Evolutionary conservation across 192 early-diverging fungal genomes (phyloP), one percentile per base, ranked within the genome.

Genomic region (Diversispora epigaea): DNA sequence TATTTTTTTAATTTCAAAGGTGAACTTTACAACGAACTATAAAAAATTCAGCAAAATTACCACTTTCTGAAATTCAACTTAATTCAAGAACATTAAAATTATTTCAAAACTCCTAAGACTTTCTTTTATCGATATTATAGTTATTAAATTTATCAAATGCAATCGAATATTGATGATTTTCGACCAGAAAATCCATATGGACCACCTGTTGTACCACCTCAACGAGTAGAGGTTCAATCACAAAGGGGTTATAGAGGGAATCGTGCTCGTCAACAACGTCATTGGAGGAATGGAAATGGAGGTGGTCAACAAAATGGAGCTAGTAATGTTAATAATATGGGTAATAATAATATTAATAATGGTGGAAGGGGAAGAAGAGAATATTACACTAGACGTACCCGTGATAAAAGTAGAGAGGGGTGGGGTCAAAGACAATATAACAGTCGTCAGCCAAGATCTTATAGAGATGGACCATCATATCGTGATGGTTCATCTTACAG

Each of bases 161-260:
- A 60, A 60, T 10, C 61, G 8, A 63, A 63, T 19, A 68, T 71
- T 49, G 55, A 71, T 40, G 45, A 40, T 22, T 71, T 71, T 40
- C 17, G 69, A 21, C 69, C 69, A n/a, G 69, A 71, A 56, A 71
- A 71, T n/a, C 69, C 69, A 56, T 71, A 71, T 57, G 69, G 69
- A 6, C 69, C 69, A 43, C 69, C 69, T 25, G 32, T 32, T 10
- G 64, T n/a, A 6, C 41, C 54, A 56, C 54, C 49, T 40, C 39
- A 41, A 43, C 49, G 69, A 25, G 11, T 25, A 17, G 54, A 71
- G 1, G 15, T 4, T 41, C 52, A 22, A 17, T 57, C 69, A 44
- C 69, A 71, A 44, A 15, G 69, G 41, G 39, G 41, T 6, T 21
- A 71, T 57, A 19, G 45, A 3, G 55, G 45, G 56, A 57, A 41